Evolutionary conservation across 768 basidiomycete species (phyloP).

Genomic region (Saitozyma podzolica): DNA sequence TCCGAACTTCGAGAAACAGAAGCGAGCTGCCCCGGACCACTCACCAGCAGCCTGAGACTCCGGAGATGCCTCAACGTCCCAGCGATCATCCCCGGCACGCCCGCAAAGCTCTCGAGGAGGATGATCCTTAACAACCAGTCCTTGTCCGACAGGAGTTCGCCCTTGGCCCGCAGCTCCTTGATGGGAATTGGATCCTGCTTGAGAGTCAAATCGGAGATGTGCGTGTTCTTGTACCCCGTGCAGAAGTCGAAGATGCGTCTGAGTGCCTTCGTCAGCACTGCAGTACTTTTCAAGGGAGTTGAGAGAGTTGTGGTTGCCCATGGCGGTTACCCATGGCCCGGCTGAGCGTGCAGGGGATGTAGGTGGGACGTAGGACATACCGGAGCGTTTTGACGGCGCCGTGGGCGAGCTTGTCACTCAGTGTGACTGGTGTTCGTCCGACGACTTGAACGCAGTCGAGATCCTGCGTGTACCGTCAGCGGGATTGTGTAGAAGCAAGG

Average conservation of each 20-base stretch:
- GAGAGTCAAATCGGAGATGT: constrained; percentile 56
- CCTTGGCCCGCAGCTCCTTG: constrained; percentile 70
- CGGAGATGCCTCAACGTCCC: constrained; percentile 72
- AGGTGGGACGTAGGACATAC: constrained; percentile 7
- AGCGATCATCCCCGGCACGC: constrained; percentile 85
- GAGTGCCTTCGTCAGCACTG: neutral
- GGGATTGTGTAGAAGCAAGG: neutral
- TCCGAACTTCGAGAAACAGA: neutral
- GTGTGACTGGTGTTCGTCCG: constrained; percentile 63
- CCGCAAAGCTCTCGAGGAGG: constrained; percentile 85
- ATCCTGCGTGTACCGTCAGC: constrained; percentile 26
- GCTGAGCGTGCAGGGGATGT: constrained; percentile 5
- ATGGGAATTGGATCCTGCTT: constrained; percentile 62
- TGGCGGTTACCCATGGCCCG: too few species aligned
- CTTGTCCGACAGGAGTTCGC: constrained; percentile 70
- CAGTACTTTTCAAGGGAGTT: too few species aligned
- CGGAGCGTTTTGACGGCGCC: constrained; percentile 60
- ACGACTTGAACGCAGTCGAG: constrained; percentile 63
- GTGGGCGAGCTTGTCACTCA: constrained; percentile 72
- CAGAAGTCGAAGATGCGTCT: constrained; percentile 68
- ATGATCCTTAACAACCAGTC: constrained; percentile 69
- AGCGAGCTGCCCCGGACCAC: constrained; percentile 18
- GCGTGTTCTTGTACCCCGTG: constrained; percentile 78
- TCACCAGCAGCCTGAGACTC: constrained; percentile 83
- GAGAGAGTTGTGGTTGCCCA: too few species aligned